These are phyloP conservation scores for Saxophila tyrrhenica DNA, from an alignment of 495 filamentous ascomycete species.

Conservation along the genomic window DNA sequence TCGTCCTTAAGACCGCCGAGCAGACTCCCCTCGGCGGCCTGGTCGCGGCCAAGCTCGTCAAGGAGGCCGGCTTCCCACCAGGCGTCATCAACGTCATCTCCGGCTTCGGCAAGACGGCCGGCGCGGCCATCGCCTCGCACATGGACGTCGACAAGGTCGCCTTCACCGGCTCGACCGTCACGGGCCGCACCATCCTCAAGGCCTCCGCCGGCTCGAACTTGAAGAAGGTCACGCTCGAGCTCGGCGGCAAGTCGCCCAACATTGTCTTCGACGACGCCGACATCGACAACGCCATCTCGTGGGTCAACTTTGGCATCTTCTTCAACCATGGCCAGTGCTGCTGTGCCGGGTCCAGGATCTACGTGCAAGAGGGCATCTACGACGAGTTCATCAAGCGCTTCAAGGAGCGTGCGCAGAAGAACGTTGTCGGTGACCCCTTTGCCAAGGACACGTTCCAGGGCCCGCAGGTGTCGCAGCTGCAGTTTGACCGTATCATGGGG, in stretches of 20 bases:
- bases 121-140: constrained; percentile 83
- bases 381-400: constrained; percentile 85
- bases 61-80: constrained; percentile 92
- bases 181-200: constrained; percentile 91
- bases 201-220: constrained; percentile 87
- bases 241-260: constrained; percentile 97
- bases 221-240: constrained; percentile 98
- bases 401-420: constrained; percentile 71
- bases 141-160: constrained; percentile 99
- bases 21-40: constrained; percentile 90
- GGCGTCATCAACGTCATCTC: constrained; percentile 95
- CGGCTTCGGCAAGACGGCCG: constrained; percentile 79
- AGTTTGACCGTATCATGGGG: constrained; percentile 96
- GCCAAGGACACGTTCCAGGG: constrained; percentile 84
- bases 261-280: constrained; percentile 94
- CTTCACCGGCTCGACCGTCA: constrained; percentile 89
- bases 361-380: constrained; percentile 92
- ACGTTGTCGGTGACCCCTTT: constrained; percentile 92
- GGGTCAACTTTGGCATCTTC: constrained; percentile 99
- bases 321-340: constrained; percentile 99
- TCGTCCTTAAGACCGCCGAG: constrained; percentile 91
- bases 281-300: constrained; percentile 90
- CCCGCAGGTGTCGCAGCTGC: constrained; percentile 86
- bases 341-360: constrained; percentile 91
- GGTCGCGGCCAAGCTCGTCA: constrained; percentile 64